A percentile compares a stretch with the other conserved stretches of the same genome.
Evolutionary conservation across 139 green algal species (phyloP).

Genomic region (Chlamydomonas asymmetrica): DNA sequence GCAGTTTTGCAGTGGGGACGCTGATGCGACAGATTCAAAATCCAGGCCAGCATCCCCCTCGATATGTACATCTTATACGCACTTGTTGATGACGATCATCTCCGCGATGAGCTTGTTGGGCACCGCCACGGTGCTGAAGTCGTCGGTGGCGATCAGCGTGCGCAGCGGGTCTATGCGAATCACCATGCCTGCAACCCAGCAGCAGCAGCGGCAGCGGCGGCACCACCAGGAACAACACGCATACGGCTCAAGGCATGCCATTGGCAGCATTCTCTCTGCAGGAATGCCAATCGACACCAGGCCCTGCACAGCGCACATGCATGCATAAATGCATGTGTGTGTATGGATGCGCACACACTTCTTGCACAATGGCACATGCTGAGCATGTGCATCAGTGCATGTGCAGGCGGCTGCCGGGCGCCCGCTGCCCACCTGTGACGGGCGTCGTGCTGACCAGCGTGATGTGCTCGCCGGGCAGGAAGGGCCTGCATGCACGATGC

Average conservation of each 20-base stretch:
- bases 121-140: slow-evolving; percentile 17
- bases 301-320: background rate
- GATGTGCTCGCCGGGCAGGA: slow-evolving; percentile 26
- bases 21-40: too few species aligned
- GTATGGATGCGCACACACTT: background rate
- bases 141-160: slow-evolving; percentile 24
- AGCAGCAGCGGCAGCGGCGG: background rate
- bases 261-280: background rate
- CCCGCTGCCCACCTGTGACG: background rate
- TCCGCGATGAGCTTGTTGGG: slow-evolving; percentile 26
- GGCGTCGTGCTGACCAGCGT: slow-evolving; percentile 2
- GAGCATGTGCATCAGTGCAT: background rate
- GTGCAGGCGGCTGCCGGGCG: background rate
- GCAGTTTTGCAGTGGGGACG: too few species aligned
- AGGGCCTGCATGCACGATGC: too few species aligned
- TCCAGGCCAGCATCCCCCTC: too few species aligned
- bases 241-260: too few species aligned
- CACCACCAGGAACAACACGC: too few species aligned
- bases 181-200: slow-evolving; percentile 11
- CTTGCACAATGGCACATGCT: background rate
- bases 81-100: too few species aligned
- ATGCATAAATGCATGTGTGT: background rate
- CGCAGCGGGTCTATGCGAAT: slow-evolving; percentile 27
- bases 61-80: too few species aligned
- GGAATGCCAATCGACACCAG: background rate